These are phyloP conservation scores for Teratosphaeria zuluensis DNA, from an alignment of 2,329 filamentous ascomycete species.

Conservation along the genomic window DNA sequence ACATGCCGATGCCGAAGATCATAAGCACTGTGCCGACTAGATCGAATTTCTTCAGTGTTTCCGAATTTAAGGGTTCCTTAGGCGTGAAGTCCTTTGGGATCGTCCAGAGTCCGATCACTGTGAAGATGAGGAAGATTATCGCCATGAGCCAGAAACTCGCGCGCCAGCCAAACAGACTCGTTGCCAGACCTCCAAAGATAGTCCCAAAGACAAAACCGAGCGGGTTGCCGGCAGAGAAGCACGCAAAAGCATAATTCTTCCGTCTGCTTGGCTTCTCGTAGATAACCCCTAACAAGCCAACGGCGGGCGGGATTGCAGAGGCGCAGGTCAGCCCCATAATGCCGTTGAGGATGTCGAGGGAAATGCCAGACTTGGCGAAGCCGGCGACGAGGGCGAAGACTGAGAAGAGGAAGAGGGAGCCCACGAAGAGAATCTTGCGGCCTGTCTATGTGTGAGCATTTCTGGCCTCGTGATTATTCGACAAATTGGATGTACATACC, in stretches of 20 bases:
- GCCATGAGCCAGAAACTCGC: constrained; percentile 53
- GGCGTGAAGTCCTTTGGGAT: constrained; percentile 47
- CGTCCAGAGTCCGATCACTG: constrained; percentile 49
- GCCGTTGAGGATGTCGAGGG: constrained; percentile 54
- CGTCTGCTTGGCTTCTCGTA: constrained; percentile 52
- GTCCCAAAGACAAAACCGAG: constrained; percentile 48
- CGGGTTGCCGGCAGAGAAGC: constrained; percentile 50
- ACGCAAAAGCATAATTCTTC: constrained; percentile 58
- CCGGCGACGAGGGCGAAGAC: constrained; percentile 48
- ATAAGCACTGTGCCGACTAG: constrained; percentile 51
- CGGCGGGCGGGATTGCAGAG: constrained; percentile 53
- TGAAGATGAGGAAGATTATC: constrained; percentile 54
- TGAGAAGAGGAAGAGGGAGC: constrained; percentile 50
- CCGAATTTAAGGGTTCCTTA: constrained; percentile 35
- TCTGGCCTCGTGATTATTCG: too few species aligned
- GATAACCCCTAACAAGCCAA: constrained; percentile 53
- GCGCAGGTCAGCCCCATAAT: constrained; percentile 56
- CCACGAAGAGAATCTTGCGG: constrained; percentile 51
- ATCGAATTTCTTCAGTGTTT: constrained; percentile 51
- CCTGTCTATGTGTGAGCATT: too few species aligned
- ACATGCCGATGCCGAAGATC: constrained; percentile 55
- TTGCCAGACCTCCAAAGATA: constrained; percentile 53
- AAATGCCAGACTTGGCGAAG: constrained; percentile 49
- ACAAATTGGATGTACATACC: too few species aligned
- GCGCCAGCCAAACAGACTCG: constrained; percentile 53